phyloP scores from a whole-genome alignment of 2,329 filamentous ascomycete species.

The Ambrosiella beaveri region DNA sequence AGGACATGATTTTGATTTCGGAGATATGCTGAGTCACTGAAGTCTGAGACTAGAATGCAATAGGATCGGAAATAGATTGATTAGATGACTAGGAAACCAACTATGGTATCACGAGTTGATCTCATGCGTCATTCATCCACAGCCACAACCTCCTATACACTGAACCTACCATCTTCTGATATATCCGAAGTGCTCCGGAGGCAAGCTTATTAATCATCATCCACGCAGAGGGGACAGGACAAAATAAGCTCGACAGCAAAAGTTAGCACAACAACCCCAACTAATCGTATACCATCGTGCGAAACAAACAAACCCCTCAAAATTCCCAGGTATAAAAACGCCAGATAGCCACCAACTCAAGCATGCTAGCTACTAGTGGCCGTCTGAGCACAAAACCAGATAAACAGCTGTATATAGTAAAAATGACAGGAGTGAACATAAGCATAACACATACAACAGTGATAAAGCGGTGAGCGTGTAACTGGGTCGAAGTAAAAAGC shows the following conservation, averaged over 20 bases:
- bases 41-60: too few relatives aligned
- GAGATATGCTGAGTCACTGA: background rate
- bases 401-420: background rate
- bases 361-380: too few relatives aligned
- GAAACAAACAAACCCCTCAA: too few relatives aligned
- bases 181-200: background rate
- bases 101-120: too few relatives aligned
- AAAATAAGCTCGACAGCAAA: too few relatives aligned
- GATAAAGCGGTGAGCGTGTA: background rate
- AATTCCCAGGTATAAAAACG: too few relatives aligned
- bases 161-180: background rate
- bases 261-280: background rate
- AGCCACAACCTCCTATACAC: background rate
- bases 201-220: background rate
- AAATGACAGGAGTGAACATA: slow-evolving; percentile 2
- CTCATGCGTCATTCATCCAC: too few relatives aligned
- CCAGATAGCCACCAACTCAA: too few relatives aligned
- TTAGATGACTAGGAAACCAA: too few relatives aligned
- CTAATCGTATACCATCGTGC: too few relatives aligned
- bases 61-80: background rate
- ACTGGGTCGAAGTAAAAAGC: too few relatives aligned
- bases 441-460: background rate
- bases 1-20: background rate
- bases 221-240: background rate
- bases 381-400: background rate